Base-by-base conservation (phyloP, 768 basidiomycete genomes). In the Psilocybe sp. region DNA sequence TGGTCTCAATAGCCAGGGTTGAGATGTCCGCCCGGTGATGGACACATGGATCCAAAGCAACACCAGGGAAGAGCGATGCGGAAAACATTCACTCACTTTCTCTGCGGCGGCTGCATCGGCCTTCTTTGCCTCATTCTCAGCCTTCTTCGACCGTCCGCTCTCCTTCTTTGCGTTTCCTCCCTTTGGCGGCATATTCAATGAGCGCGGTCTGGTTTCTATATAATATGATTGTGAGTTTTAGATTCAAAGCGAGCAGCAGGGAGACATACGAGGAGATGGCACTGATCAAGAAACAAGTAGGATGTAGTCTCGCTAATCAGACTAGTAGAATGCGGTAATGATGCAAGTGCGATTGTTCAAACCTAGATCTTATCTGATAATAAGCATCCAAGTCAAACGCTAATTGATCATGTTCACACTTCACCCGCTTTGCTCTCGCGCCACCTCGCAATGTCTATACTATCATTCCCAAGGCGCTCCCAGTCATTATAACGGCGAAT, bases 111-210 rank as follows among this genome's bases (percentile, higher is more conserved):
- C 83, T 4, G 73, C 76, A 5, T 78, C 81, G 53, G 80, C 77
- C 68, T 93, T 94, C 75, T 87, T 91, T 8, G 80, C 75, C 63
- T 92, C 90, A 63, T 92, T 94, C 63, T 94, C 89, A 19, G 90
- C 90, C 67, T 97, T 97, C 71, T 92, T 94, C 1, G 93, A 87
- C 47, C 89, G 70, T 4, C 94, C 93, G 38, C 82, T 70, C 68
- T 96, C 94, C 66, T 96, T 96, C 84, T 96, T 97, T 50, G 90
- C 76, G 75, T 93, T 96, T 58, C 78, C 82, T 54, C 85, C 89
- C 68, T 91, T 92, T 1, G 94, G 93, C 42, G 94, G 69, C 94
- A 95, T 94, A 20, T 45, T 16, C 40, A 48, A 47, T 39, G 16
- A 37, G 42, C 38, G 36, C 19, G 19, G 31, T 33, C 36, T 49